Conservation (phyloP, 129 eudicot species). For the Lactuca saligna region DNA sequence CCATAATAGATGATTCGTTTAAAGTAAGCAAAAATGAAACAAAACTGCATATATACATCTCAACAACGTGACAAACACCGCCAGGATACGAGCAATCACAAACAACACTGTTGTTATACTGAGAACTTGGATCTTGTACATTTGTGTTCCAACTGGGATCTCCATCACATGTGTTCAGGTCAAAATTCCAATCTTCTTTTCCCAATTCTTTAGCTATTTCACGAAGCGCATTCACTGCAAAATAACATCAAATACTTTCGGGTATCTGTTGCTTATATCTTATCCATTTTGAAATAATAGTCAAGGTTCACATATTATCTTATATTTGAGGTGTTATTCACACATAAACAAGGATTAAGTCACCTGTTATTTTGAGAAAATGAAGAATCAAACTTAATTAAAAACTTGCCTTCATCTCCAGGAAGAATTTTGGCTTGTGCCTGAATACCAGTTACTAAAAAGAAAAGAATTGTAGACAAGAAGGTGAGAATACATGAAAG, state of each 20-base stretch:
- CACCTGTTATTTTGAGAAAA: not conserved
- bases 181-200: conserved; percentile 49
- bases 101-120: conserved; percentile 32
- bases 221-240: conserved; percentile 46
- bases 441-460: conserved; percentile 5
- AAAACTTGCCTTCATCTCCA: conserved; percentile 28
- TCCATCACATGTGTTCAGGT: conserved; percentile 42
- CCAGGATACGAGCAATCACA: conserved; percentile 37
- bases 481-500: conserved; percentile 1
- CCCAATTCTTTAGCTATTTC: conserved; percentile 46
- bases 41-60: conserved; percentile 30
- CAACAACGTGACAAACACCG: conserved; percentile 38
- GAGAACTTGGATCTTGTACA: not conserved
- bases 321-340: too few relatives aligned
- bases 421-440: conserved; percentile 36
- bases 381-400: not conserved
- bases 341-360: not conserved
- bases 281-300: too few relatives aligned
- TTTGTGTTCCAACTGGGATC: conserved; percentile 33
- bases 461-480: not conserved
- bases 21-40: not conserved
- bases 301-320: too few relatives aligned
- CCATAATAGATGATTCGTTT: not conserved
- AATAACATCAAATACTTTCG: not conserved
- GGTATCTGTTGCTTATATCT: too few relatives aligned